Conservation (phyloP, 208 protist species). For the Trypanosoma vivax region DNA sequence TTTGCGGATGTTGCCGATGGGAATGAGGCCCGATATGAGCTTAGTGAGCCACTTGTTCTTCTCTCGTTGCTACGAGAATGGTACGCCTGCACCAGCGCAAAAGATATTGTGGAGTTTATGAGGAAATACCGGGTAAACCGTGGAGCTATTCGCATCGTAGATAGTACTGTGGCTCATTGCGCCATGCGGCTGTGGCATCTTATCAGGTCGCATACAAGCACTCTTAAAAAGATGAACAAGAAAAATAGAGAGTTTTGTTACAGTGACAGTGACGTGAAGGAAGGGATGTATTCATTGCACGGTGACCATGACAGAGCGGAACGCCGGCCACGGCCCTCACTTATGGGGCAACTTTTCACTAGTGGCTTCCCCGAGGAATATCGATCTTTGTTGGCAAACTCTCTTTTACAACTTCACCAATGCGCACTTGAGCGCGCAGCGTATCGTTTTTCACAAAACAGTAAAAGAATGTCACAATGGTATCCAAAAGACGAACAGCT, state of each 20-base stretch:
- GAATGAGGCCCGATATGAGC: conserved; percentile 7
- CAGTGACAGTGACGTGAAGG: neutral
- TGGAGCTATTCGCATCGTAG: conserved; percentile 49
- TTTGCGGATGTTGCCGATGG: neutral
- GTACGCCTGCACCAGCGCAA: conserved; percentile 38
- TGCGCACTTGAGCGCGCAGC: conserved; percentile 31
- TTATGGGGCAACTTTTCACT: conserved; percentile 16
- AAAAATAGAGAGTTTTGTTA: conserved; percentile 4
- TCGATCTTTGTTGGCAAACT: conserved; percentile 29
- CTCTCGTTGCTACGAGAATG: conserved; percentile 48
- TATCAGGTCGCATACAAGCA: conserved; percentile 3
- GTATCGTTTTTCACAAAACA: conserved; percentile 17
- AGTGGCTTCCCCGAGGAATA: conserved; percentile 22
- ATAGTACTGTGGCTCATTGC: conserved; percentile 50
- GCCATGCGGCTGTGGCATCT: conserved; percentile 43
- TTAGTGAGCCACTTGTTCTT: conserved; percentile 71
- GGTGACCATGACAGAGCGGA: conserved; percentile 24
- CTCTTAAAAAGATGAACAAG: neutral
- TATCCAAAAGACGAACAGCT: conserved; percentile 21
- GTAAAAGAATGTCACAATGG: conserved; percentile 13
- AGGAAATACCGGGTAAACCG: conserved; percentile 29
- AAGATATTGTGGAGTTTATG: conserved; percentile 19
- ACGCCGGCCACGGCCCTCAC: conserved; percentile 4
- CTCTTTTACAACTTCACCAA: conserved; percentile 42
- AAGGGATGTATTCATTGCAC: conserved; percentile 13